A percentile compares a stretch with the other conserved stretches of the same genome.
Conservation (phyloP, 73 alveolate genomes). For the Tetrahymena elliotti region DNA sequence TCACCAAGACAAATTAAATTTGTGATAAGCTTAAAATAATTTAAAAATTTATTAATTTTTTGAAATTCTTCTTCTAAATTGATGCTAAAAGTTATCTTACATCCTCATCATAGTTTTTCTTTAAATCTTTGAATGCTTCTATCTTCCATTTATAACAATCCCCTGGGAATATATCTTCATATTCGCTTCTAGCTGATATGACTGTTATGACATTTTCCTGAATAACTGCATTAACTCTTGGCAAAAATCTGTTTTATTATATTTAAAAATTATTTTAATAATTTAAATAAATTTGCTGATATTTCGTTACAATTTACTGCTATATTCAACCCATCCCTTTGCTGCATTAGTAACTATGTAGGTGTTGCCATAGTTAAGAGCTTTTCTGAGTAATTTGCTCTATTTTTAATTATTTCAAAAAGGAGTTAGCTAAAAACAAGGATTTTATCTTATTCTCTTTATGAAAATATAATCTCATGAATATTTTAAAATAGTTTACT, state of each 20-base stretch:
- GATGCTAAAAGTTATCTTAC: constrained; percentile 3
- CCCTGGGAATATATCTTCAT: constrained; percentile 90
- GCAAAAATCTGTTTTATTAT: not conserved
- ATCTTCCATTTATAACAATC: constrained; percentile 86
- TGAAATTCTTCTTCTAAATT: no score
- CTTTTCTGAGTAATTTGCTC: constrained; percentile 29
- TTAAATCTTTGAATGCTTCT: constrained; percentile 89
- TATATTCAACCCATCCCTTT: constrained; percentile 98
- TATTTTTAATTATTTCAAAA: not conserved
- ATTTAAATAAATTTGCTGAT: not conserved
- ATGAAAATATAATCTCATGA: no score
- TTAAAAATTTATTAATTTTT: not conserved
- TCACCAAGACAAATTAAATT: constrained; percentile 97
- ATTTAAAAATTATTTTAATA: not conserved
- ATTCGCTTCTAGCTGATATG: constrained; percentile 88
- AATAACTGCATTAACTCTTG: constrained; percentile 8
- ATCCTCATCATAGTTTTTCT: constrained; percentile 61
- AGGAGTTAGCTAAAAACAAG: not conserved
- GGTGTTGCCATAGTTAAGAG: constrained; percentile 60
- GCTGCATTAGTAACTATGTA: constrained; percentile 97
- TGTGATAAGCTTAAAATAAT: constrained; percentile 52
- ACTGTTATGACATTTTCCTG: constrained; percentile 49
- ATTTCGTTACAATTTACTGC: not conserved
- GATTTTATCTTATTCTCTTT: not conserved
- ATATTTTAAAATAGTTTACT: no score